phyloP scores from a whole-genome alignment of 129 eudicot genomes.

The Escallonia rubra region DNA sequence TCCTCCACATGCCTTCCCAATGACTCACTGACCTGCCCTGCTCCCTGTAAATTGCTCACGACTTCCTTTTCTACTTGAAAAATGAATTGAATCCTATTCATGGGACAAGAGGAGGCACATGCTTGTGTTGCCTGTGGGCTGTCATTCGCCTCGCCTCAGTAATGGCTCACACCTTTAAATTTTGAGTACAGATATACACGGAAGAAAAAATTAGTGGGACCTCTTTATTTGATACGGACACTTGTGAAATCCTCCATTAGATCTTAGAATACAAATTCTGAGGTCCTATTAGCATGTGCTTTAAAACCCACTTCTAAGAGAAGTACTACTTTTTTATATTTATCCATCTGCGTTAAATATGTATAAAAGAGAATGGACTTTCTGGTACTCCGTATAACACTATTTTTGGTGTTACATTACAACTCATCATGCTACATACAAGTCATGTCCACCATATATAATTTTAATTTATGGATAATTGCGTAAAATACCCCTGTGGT shows the following conservation, averaged over 20 bases:
- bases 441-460: no score
- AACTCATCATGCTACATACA: no score
- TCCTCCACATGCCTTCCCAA: neutral
- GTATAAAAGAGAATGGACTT: no score
- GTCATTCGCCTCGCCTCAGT: neutral
- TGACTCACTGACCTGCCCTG: neutral
- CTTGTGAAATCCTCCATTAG: no score
- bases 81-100: neutral
- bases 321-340: neutral
- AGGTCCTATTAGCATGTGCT: neutral
- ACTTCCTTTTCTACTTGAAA: neutral
- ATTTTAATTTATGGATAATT: no score
- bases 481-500: no score
- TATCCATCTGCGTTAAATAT: neutral
- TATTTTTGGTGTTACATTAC: no score
- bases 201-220: neutral
- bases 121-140: neutral
- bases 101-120: neutral
- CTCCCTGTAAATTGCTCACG: neutral
- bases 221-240: neutral
- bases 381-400: no score
- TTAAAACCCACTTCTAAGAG: no score
- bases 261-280: neutral
- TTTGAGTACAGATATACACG: neutral
- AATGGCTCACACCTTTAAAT: neutral